A percentile compares a stretch with the other conserved stretches of the same genome.
Evolutionary conservation across 148 eudicot species (phyloP).

Genomic region (Fagopyrum homotropicum): DNA sequence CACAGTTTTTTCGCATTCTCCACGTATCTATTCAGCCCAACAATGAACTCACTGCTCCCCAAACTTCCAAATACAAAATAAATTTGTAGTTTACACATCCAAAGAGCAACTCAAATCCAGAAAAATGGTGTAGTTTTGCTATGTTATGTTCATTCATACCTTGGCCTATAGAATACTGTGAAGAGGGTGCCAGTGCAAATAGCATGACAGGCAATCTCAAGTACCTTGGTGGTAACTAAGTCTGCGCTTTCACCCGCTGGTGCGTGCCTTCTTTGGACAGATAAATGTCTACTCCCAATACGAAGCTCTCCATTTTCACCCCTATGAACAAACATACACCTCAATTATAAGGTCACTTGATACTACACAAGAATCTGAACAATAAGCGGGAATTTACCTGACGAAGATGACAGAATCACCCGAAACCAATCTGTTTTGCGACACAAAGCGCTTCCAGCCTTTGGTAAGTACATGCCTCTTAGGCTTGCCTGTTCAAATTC

Average conservation of each 20-base stretch:
- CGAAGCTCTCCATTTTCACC: constrained; percentile 95
- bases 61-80: not conserved
- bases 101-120: no score
- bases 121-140: not conserved
- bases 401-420: not conserved
- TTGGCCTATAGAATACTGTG: constrained; percentile 89
- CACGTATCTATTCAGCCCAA: constrained; percentile 74
- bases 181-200: constrained; percentile 65
- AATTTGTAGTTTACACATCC: not conserved
- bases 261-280: constrained; percentile 76
- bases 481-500: constrained; percentile 1
- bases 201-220: constrained; percentile 92
- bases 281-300: constrained; percentile 91
- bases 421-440: not conserved
- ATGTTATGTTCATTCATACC: constrained; percentile 27
- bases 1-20: constrained; percentile 57
- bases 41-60: constrained; percentile 81
- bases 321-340: constrained; percentile 23
- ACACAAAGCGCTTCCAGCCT: constrained; percentile 3
- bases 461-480: not conserved
- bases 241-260: constrained; percentile 24
- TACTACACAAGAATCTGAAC: not conserved
- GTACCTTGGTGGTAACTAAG: constrained; percentile 20
- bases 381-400: not conserved
- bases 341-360: not conserved